Base-by-base conservation (phyloP, 805 yeast species). In the Pichia paraexigua region DNA sequence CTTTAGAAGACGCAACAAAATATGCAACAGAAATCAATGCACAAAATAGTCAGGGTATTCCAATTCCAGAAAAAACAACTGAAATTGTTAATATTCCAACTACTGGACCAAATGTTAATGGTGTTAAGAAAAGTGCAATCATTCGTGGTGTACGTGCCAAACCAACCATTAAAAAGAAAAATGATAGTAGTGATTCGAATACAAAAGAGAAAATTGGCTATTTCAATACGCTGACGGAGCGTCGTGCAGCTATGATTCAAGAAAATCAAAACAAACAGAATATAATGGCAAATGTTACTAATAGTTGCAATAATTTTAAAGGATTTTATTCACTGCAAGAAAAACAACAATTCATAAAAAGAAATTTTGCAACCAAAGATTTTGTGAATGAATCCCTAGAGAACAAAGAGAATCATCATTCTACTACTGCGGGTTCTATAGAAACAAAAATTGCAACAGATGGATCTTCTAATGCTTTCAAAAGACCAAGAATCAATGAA, bases 11-110 rank as follows among this genome's bases (percentile, higher is more conserved):
- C 59, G 87, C 87, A 11, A 82, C 87, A 3, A 77, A 74, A 56
- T 82, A 78, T 64, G 89, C 86, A 2, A 83, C 88, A 1, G 87
- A 82, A 61, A 70, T 83, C 51, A 83, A 83, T 61, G 74, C 87
- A 0, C 72, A 77, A 39, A 82, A 80, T 58, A 73, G 84, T 52
- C 78, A 75, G 54, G 86, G 84, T 10, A 76, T 83, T 46, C 82
- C 83, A 13, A 63, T 82, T 18, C 89, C 87, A 0, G 81, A 76
- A 51, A 74, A 72, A 50, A 68, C 70, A 2, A 75, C 77, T 51
- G 86, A 82, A 59, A 68, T 78, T 20, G 85, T 82, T 6, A 80
- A 80, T 39, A 80, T 82, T 18, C 86, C 86, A 2, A 68, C 73
- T 0, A 59, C 69, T 9, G 70, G 68, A 1, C 68, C 69, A 1